Percentiles rank a stretch among this genome's conserved stretches.
These are phyloP conservation scores for Voacanga thouarsii DNA, from an alignment of 257 asterid genomes.

Conservation along the genomic window DNA sequence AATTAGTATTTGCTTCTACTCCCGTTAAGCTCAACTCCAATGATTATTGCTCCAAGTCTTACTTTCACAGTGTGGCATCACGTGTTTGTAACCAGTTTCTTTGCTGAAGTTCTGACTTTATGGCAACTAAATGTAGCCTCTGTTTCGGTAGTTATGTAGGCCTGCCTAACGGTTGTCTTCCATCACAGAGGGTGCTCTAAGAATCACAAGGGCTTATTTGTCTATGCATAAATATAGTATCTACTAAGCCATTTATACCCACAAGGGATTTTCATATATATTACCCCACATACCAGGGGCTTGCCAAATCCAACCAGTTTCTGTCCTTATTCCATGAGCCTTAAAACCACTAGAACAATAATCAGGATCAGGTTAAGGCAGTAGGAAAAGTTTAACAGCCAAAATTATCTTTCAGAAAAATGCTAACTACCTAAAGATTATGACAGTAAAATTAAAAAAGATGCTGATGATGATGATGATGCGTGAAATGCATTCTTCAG, in stretches of 20 bases:
- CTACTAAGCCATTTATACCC: neutral
- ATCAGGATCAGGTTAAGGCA: neutral
- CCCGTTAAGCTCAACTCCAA: too few relatives aligned
- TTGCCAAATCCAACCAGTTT: neutral
- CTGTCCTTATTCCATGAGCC: neutral
- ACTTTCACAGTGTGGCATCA: too few relatives aligned
- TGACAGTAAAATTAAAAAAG: neutral
- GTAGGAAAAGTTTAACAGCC: neutral
- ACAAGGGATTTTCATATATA: neutral
- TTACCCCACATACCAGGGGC: neutral
- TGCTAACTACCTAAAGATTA: neutral
- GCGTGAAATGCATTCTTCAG: slow-evolving; percentile 83
- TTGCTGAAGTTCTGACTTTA: too few relatives aligned
- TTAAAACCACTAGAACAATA: neutral
- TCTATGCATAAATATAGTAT: neutral
- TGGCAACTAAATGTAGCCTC: too few relatives aligned
- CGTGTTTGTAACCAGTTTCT: too few relatives aligned
- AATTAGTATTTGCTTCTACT: too few relatives aligned
- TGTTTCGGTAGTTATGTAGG: too few relatives aligned
- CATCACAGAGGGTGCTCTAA: neutral
- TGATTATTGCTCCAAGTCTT: too few relatives aligned
- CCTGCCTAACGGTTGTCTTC: too few relatives aligned
- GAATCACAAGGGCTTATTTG: neutral
- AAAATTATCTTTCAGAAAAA: neutral
- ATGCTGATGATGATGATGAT: neutral